Conservation (phyloP, 2,329 filamentous ascomycete genomes). For the Hypoxylon sp. region DNA sequence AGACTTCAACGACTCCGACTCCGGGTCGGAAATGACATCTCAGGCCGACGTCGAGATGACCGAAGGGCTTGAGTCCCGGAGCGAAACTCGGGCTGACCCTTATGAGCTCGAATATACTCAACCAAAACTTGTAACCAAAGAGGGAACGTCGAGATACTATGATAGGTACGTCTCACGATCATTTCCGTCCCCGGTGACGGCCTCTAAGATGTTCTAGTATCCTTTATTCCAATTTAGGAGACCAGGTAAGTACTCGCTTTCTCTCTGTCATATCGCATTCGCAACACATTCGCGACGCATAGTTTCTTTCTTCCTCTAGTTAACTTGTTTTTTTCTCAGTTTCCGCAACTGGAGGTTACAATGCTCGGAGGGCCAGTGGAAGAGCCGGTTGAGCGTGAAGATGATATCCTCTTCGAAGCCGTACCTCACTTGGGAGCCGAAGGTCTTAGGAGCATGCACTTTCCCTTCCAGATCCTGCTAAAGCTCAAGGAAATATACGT, state of each 20-base stretch:
- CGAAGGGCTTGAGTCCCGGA: slow-evolving; percentile 14
- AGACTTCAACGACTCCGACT: slow-evolving; percentile 30
- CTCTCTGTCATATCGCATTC: slow-evolving; percentile 5
- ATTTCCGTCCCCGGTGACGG: neutral
- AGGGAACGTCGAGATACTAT: slow-evolving; percentile 38
- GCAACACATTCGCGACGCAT: too few species aligned
- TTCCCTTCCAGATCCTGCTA: slow-evolving; percentile 10
- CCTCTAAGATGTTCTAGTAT: slow-evolving; percentile 28
- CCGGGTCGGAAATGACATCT: slow-evolving; percentile 32
- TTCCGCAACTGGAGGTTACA: slow-evolving; percentile 33
- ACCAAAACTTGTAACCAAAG: slow-evolving; percentile 34
- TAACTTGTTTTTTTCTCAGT: slow-evolving; percentile 6
- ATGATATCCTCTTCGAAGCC: slow-evolving; percentile 28
- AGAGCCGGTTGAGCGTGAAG: slow-evolving; percentile 21
- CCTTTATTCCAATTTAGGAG: slow-evolving; percentile 43
- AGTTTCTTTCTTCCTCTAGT: slow-evolving; percentile 12
- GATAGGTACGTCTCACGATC: slow-evolving; percentile 31
- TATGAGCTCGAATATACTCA: slow-evolving; percentile 25
- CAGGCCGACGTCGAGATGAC: slow-evolving; percentile 31
- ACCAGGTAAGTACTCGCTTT: slow-evolving; percentile 38
- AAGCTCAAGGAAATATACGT: slow-evolving; percentile 23
- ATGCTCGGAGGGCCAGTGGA: slow-evolving; percentile 17
- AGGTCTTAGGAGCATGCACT: slow-evolving; percentile 20
- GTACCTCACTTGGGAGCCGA: slow-evolving; percentile 3
- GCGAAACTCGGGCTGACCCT: neutral